Conservation (phyloP, 2,329 filamentous ascomycete species). For the Westerdykella aurantiaca region DNA sequence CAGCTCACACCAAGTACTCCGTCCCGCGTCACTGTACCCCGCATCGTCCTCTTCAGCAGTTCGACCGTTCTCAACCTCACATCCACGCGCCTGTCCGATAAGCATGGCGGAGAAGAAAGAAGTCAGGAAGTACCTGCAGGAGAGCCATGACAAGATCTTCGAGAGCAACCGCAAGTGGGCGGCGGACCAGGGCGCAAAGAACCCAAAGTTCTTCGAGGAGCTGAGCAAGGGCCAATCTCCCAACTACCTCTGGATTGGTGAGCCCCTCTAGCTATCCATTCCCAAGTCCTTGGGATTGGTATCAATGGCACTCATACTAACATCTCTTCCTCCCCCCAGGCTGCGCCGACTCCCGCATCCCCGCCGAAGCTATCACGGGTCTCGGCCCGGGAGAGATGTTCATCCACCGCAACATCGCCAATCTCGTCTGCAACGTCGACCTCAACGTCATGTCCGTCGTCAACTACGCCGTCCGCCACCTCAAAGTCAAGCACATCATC, state of each 20-base stretch:
- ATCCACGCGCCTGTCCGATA: slow-evolving; percentile 1
- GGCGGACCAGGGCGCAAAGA: slow-evolving; percentile 50
- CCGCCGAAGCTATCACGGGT: slow-evolving; percentile 39
- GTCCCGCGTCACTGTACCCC: background rate
- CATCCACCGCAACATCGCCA: slow-evolving; percentile 23
- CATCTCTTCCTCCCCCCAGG: slow-evolving; percentile 11
- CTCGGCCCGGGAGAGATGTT: slow-evolving; percentile 24
- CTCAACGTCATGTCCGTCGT: slow-evolving; percentile 39
- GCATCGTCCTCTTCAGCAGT: background rate
- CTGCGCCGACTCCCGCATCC: slow-evolving; percentile 38
- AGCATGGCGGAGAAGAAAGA: slow-evolving; percentile 21
- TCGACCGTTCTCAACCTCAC: background rate
- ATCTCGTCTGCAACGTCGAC: slow-evolving; percentile 37
- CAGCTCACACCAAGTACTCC: background rate
- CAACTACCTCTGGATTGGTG: slow-evolving; percentile 56
- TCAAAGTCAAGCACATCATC: slow-evolving; percentile 60
- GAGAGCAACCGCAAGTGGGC: slow-evolving; percentile 65
- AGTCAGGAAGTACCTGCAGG: slow-evolving; percentile 50
- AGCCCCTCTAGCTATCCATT: slow-evolving; percentile 11
- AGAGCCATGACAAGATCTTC: slow-evolving; percentile 63
- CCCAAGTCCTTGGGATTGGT: background rate
- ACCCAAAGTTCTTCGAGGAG: slow-evolving; percentile 61
- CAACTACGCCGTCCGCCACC: slow-evolving; percentile 38
- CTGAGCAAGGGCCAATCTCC: slow-evolving; percentile 60
- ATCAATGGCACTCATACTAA: slow-evolving; percentile 3